These are phyloP conservation scores for Cladophialophora carrionii DNA, from an alignment of 2,329 filamentous ascomycete species.

Conservation along the genomic window DNA sequence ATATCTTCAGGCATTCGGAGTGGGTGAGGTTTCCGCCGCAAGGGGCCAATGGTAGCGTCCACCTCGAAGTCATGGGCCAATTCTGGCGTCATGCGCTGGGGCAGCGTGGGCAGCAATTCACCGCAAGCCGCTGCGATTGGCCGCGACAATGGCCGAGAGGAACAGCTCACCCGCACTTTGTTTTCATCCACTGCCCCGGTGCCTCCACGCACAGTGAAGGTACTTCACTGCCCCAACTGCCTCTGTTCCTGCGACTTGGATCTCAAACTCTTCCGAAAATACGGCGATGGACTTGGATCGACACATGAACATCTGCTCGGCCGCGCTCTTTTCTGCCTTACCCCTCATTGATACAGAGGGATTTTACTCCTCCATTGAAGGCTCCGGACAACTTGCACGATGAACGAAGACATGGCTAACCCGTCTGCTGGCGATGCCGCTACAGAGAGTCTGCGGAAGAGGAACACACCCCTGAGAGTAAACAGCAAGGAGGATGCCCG, in stretches of 20 bases:
- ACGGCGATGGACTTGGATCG: neutral
- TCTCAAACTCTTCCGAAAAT: neutral
- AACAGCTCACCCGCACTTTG: conserved; percentile 10
- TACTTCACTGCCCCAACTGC: neutral
- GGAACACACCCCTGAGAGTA: conserved; percentile 47
- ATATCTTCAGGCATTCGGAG: neutral
- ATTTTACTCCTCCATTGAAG: conserved; percentile 8
- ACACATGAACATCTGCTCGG: neutral
- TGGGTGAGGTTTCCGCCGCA: neutral
- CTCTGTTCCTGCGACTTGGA: neutral
- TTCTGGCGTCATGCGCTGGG: conserved; percentile 14
- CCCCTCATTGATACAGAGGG: neutral
- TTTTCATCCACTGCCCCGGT: conserved; percentile 11
- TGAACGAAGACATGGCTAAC: conserved; percentile 18
- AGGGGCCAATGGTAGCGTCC: neutral
- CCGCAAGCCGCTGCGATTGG: conserved; percentile 8
- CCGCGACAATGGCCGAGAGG: neutral
- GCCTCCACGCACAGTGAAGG: neutral
- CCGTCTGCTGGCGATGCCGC: conserved; percentile 25
- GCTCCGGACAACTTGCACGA: conserved; percentile 1
- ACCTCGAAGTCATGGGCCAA: neutral
- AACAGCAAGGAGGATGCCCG: conserved; percentile 48
- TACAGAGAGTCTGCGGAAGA: conserved; percentile 53
- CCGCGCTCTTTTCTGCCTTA: neutral
- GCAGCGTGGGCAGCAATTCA: neutral